Percentiles rank a stretch among this genome's conserved stretches.
phyloP scores from a whole-genome alignment of 495 filamentous ascomycete genomes.

The Aspergillus cristatus region DNA sequence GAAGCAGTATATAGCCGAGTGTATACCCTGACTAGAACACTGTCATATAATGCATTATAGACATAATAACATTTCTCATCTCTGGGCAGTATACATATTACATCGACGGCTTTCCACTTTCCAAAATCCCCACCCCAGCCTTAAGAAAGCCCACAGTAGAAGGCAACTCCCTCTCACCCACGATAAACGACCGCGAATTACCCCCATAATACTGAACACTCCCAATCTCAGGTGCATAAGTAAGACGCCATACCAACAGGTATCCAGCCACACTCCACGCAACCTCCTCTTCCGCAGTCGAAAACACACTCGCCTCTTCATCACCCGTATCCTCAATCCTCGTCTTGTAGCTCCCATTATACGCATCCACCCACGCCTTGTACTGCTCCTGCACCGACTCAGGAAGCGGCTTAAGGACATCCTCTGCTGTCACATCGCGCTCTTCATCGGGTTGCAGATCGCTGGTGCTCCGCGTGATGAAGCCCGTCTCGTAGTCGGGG shows the following conservation, averaged over 20 bases:
- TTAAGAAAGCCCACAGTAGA: constrained; percentile 7
- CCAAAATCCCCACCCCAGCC: constrained; percentile 8
- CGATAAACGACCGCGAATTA: constrained; percentile 7
- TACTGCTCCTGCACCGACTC: constrained; percentile 8
- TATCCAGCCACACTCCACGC: constrained; percentile 16
- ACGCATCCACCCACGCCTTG: constrained; percentile 14
- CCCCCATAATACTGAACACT: constrained; percentile 8
- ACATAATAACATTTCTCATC: too few relatives aligned
- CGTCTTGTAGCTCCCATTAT: constrained; percentile 6
- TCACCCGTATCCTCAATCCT: constrained; percentile 6
- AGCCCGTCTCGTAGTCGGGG: constrained; percentile 14
- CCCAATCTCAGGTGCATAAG: constrained; percentile 10
- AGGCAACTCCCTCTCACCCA: constrained; percentile 7
- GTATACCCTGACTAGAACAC: too few relatives aligned
- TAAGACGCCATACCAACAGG: constrained; percentile 17
- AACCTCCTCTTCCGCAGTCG: constrained; percentile 8
- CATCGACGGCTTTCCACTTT: constrained; percentile 37
- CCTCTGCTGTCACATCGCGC: constrained; percentile 3
- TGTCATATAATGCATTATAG: too few relatives aligned
- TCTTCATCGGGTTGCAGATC: constrained; percentile 5
- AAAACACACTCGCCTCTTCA: constrained; percentile 5
- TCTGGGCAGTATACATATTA: too few relatives aligned
- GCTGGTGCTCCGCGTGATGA: constrained; percentile 10
- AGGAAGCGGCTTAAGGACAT: constrained; percentile 6
- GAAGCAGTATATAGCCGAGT: too few relatives aligned